These are phyloP conservation scores for Bacterosira constricta DNA, from an alignment of 108 stramenopile species.

Conservation along the genomic window DNA sequence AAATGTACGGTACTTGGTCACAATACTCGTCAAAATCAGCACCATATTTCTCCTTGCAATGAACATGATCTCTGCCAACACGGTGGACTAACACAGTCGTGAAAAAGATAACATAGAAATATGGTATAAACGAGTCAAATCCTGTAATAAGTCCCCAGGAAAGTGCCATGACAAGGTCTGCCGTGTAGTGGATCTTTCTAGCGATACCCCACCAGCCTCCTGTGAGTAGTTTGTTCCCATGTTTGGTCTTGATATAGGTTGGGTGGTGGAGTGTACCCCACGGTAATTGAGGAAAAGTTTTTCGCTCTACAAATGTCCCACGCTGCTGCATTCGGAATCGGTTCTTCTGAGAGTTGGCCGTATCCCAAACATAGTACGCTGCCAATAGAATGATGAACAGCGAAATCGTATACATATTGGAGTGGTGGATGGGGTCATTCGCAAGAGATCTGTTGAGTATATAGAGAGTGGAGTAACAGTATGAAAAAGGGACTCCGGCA, in stretches of 20 bases:
- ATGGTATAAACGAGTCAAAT: constrained; percentile 51
- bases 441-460: constrained; percentile 32
- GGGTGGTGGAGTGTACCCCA: constrained; percentile 58
- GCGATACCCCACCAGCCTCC: constrained; percentile 60
- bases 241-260: constrained; percentile 48
- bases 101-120: constrained; percentile 63
- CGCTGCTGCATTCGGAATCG: constrained; percentile 56
- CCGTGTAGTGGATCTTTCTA: constrained; percentile 64
- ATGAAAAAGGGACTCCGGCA: constrained; percentile 66
- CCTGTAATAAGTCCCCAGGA: constrained; percentile 60
- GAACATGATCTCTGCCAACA: constrained; percentile 53
- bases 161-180: constrained; percentile 61
- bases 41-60: constrained; percentile 60
- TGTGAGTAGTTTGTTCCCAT: constrained; percentile 56
- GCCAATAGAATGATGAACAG: constrained; percentile 40
- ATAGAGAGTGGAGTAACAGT: constrained; percentile 55
- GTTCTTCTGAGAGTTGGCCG: constrained; percentile 69
- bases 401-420: constrained; percentile 14
- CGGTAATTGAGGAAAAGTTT: constrained; percentile 61
- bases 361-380: constrained; percentile 69
- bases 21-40: constrained; percentile 62
- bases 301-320: constrained; percentile 53
- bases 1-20: constrained; percentile 57
- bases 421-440: constrained; percentile 33
- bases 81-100: constrained; percentile 56